Evolutionary conservation across 2,329 filamentous ascomycete species (phyloP), one percentile per base, ranked within the genome.

Genomic region (Aureobasidium pullulans): DNA sequence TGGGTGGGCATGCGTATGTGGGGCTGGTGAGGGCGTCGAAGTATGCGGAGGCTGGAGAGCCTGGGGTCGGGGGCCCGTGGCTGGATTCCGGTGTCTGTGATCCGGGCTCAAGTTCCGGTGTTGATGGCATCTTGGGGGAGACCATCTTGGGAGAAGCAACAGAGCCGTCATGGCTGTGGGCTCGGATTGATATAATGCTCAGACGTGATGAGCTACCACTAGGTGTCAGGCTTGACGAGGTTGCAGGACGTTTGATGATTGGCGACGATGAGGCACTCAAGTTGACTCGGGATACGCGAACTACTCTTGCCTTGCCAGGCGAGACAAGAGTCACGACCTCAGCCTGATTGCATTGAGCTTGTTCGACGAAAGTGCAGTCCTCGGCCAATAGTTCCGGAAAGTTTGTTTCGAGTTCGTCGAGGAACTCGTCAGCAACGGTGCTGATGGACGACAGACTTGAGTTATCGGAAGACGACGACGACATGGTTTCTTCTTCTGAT

Each of bases 221-320:
- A 13, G 42, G 32, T 42, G 39, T 57, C 13, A 39, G 34, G n/a
- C 37, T 37, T 34, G 29, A 37, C 7, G 39, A 50, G 11, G 29
- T 59, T n/a, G 39, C 34, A 16, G 57, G 19, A 37, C 57, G 49
- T 10, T 39, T 53, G 57, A 53, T 34, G 11, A 32, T 15, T 3
- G 47, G 48, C 11, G 53, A 57, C 15, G 46, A 48, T 23, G 44
- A 47, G 15, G 56, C 44, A 37, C 31, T 48, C 40, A 32, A 11
- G 37, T 59, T 13, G 47, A 59, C 39, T 32, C 31, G 36, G 2
- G 57, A 50, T 3, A 59, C 57, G 19, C 47, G 48, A 53, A 71
- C 63, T 43, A 71, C 62, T 50, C 62, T 69, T 9, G 67, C 62
- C 58, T 65, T 67, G 31, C 68, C 69, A 4, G 64, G 65, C 10